Evolutionary conservation across 495 filamentous ascomycete genomes (phyloP).

Genomic region (Cercophora samala): DNA sequence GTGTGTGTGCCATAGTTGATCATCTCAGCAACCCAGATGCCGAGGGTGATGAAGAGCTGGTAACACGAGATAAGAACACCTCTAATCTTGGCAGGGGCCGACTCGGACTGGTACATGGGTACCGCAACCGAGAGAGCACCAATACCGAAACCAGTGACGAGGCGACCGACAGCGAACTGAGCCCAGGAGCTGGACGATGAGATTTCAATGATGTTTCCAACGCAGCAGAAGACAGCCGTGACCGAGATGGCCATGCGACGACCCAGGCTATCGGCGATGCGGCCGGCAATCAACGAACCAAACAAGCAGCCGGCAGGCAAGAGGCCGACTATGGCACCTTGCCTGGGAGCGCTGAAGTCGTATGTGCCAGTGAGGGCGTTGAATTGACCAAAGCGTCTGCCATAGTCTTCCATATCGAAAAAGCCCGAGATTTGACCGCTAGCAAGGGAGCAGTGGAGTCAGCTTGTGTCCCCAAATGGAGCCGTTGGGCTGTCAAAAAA

Average conservation of each 20-base stretch:
- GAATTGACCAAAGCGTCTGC: conserved; percentile 45
- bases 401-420: conserved; percentile 58
- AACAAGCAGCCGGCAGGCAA: conserved; percentile 66
- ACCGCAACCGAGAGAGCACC: conserved; percentile 68
- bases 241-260: conserved; percentile 49
- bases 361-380: conserved; percentile 29
- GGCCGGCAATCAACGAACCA: conserved; percentile 63
- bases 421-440: conserved; percentile 53
- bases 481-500: not conserved
- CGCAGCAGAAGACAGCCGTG: conserved; percentile 60
- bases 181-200: conserved; percentile 51
- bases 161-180: conserved; percentile 53
- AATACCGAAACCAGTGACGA: conserved; percentile 66
- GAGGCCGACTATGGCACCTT: conserved; percentile 54
- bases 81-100: conserved; percentile 61
- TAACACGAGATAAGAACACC: conserved; percentile 69
- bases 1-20: conserved; percentile 73
- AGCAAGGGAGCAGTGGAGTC: not conserved
- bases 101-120: conserved; percentile 73
- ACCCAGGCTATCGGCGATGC: conserved; percentile 48
- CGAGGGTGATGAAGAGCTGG: conserved; percentile 84
- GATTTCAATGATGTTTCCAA: conserved; percentile 67
- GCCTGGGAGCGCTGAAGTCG: conserved; percentile 47
- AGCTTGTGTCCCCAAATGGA: conserved; percentile 10
- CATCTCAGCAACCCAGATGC: conserved; percentile 78